Base-by-base conservation (phyloP, 139 green algal species). In the Desmodesmus armatus region DNA sequence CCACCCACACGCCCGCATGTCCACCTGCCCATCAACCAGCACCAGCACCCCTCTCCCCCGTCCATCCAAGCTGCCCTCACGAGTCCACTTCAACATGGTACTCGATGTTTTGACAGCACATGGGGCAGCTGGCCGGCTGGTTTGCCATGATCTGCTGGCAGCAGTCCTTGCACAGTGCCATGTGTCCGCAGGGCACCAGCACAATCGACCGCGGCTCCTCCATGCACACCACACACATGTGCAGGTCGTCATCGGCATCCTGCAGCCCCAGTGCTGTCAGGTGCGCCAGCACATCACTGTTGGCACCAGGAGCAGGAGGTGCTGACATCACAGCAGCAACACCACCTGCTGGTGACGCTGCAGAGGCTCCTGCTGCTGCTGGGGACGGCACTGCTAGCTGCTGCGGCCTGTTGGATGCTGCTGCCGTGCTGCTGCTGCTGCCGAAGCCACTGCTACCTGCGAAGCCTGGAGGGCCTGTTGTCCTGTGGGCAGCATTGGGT, bases 121-220 rank as follows among this genome's bases (percentile, higher is more conserved):
- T 74, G 29, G 84, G 84, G 73, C 84, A 88, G n/a, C 27, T 6
- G 7, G 73, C 75, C 17, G 65, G 29, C 27, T n/a, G n/a, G 37
- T 51, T 33, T 17, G 33, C 67, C 29, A 78, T 44, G 29, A 88
- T 72, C 19, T n/a, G n/a, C 4, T 60, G 29, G 49, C 62, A 71
- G 75, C 90, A 93, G 7, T 70, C n/a, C 41, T 49, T 58, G 86
- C 90, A 93, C 4, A 91, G 71, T 33, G 89, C 92, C 71, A 94
- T 74, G 85, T 94, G 91, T 1, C 91, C 91, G 60, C 91, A 94
- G 35, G 79, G 44, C 9, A 88, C 72, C 58, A 93, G 89, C 29
- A 93, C 90, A 3, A 84, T 88, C 25, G 75, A 70, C 1, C 80
- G 71, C 2, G 49, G 13, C 17, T 17, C 25, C 39, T 91, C 87